Percentiles rank a stretch among this genome's conserved stretches.
These are phyloP conservation scores for Chrysanthemum seticuspe DNA, from an alignment of 129 eudicot species.

Conservation along the genomic window DNA sequence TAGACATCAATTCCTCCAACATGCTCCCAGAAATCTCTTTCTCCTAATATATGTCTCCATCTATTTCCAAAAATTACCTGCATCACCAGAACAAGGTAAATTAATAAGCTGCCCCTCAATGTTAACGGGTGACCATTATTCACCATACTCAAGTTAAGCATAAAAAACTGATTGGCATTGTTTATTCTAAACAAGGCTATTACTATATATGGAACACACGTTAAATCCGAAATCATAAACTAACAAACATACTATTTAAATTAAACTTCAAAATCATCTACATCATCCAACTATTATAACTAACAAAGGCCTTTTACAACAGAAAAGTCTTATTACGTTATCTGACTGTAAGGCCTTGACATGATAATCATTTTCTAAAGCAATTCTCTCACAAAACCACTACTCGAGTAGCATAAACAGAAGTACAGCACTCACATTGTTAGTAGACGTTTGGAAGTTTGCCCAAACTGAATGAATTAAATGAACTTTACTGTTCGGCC, in stretches of 20 bases:
- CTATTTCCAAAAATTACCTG: conserved; percentile 96
- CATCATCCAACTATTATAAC: conserved; percentile 1
- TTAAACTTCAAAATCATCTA: conserved; percentile 2
- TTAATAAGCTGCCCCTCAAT: not conserved
- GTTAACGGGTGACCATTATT: not conserved
- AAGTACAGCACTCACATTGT: conserved; percentile 60
- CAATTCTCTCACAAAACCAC: not conserved
- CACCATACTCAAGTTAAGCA: not conserved
- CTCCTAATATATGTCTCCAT: conserved; percentile 96
- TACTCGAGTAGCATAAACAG: conserved; percentile 6
- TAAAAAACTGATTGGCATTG: not conserved
- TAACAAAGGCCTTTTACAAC: conserved; percentile 1
- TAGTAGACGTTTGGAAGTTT: conserved; percentile 87
- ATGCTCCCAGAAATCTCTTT: conserved; percentile 95
- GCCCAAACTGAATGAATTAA: conserved; percentile 96
- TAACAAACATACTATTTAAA: conserved; percentile 8
- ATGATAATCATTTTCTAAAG: conserved; percentile 9
- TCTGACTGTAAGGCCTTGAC: not conserved
- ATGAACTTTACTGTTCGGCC: conserved; percentile 63
- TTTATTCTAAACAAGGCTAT: not conserved
- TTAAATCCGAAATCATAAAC: conserved; percentile 13
- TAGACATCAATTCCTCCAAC: conserved; percentile 96
- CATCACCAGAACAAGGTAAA: conserved; percentile 21
- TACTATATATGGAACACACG: not conserved
- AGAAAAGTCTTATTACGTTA: conserved; percentile 11